Evolutionary conservation across 257 asterid genomes (phyloP).

Genomic region (Solanum chilense): DNA sequence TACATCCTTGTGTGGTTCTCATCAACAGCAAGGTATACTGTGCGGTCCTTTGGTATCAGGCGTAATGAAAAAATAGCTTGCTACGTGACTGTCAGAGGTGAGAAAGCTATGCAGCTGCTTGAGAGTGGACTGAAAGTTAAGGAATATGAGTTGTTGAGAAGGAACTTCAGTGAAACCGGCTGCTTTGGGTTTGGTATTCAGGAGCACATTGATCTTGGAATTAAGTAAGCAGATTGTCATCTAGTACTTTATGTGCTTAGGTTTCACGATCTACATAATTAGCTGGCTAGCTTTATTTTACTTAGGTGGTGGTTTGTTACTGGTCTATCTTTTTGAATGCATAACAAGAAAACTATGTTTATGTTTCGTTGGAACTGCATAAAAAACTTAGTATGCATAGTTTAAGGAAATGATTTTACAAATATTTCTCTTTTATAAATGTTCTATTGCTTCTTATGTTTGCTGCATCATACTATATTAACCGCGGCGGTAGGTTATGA

Average conservation of each 20-base stretch:
- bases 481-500: not conserved
- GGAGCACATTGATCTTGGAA: slow-evolving; percentile 83
- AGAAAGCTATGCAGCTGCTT: slow-evolving; percentile 58
- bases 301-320: not conserved
- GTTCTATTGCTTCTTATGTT: not conserved
- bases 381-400: not conserved
- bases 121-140: slow-evolving; percentile 66
- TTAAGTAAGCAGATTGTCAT: slow-evolving; percentile 36
- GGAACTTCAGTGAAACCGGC: slow-evolving; percentile 67
- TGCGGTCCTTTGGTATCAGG: slow-evolving; percentile 63
- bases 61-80: slow-evolving; percentile 77
- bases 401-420: not conserved
- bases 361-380: not conserved
- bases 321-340: not conserved
- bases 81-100: slow-evolving; percentile 59
- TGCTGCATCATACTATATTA: not conserved
- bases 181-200: slow-evolving; percentile 80
- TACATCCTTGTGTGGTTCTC: not conserved
- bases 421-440: not conserved
- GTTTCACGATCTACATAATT: not conserved
- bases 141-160: slow-evolving; percentile 52
- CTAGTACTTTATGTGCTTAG: not conserved
- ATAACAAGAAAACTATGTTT: not conserved
- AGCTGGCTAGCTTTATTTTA: not conserved
- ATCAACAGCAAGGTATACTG: slow-evolving; percentile 64